Base-by-base conservation (phyloP, 31 red algal genomes). In the Odonthalia washingtoniensis region DNA sequence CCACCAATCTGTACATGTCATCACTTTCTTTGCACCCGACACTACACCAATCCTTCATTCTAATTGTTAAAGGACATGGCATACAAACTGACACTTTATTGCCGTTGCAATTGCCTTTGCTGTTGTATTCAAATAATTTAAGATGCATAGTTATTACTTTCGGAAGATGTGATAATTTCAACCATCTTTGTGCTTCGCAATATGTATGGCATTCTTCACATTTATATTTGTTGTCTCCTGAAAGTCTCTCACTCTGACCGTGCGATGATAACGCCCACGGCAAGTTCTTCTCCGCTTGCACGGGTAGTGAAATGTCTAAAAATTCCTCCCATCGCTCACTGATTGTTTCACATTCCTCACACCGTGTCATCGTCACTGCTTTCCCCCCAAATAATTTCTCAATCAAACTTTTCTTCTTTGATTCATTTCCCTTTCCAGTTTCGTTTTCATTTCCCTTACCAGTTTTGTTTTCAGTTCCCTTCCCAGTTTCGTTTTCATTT, bases 81-180 rank as follows among this genome's bases (percentile, higher is more conserved):
- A 95, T 96, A 16, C 78, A 80, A 12, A 93, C 92, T 9, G 91
- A 80, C 36, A 94, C 84, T 64, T 95, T 96, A 34, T 69, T 84
- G 62, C 92, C 87, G 1, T 37, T 43, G 6, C 95, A 75, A 40
- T 46, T 65, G 43, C 49, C 63, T 30, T 62, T 80, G 18, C 78
- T 77, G 49, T 85, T 89, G 41, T 78, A 92, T 4, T 84, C 86
- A 84, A 97, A 97, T 24, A 97, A 83, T 69, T 97, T 97, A 9
- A 97, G 89, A 69, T 97, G 95, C 40, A 97, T 81, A 2, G 92
- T 94, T n/a, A 97, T 77, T 5, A 97, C 84, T n/a, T 89, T 74
- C 37, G 95, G 95, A 4, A 97, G 69, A 26, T 32, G 34, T n/a
- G 82, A 49, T n/a, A 97, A 44, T 35, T 87, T 82, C 95, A 91